phyloP scores from a whole-genome alignment of 78 protist genomes.

The Chrysochromulina parva region DNA sequence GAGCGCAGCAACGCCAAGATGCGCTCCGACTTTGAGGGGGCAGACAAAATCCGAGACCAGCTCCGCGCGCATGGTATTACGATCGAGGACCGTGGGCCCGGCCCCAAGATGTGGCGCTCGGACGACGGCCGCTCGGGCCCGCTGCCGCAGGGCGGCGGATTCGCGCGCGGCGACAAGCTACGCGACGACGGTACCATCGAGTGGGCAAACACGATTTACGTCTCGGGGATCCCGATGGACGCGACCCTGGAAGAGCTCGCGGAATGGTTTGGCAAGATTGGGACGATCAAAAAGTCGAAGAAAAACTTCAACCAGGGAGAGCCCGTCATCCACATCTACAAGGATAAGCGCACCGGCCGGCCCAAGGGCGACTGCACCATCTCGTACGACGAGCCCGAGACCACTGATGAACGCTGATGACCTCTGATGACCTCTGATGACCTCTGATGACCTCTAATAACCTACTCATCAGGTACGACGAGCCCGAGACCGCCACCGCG shows the following conservation, averaged over 20 bases:
- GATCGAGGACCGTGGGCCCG: background rate
- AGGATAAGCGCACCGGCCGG: constrained; percentile 6
- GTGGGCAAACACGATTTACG: constrained; percentile 15
- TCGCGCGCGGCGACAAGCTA: background rate
- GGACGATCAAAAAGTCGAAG: constrained; percentile 8
- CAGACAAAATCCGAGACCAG: background rate
- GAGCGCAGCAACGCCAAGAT: constrained; percentile 4
- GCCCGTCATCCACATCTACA: background rate
- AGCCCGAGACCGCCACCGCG: background rate
- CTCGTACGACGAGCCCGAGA: background rate
- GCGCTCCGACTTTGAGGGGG: background rate
- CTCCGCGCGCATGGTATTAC: background rate
- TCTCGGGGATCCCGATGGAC: background rate
- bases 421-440: background rate
- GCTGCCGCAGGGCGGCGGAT: background rate
- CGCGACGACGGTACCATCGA: background rate
- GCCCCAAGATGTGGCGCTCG: background rate
- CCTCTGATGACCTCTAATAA: too few relatives aligned
- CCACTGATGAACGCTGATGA: background rate
- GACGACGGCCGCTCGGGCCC: background rate
- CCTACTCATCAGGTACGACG: background rate
- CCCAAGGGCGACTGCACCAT: background rate
- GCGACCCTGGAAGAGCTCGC: background rate
- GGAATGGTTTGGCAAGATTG: background rate
- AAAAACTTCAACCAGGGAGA: background rate